phyloP scores from a whole-genome alignment of 352 stramenopile genomes.

The Globisporangium yorkense region DNA sequence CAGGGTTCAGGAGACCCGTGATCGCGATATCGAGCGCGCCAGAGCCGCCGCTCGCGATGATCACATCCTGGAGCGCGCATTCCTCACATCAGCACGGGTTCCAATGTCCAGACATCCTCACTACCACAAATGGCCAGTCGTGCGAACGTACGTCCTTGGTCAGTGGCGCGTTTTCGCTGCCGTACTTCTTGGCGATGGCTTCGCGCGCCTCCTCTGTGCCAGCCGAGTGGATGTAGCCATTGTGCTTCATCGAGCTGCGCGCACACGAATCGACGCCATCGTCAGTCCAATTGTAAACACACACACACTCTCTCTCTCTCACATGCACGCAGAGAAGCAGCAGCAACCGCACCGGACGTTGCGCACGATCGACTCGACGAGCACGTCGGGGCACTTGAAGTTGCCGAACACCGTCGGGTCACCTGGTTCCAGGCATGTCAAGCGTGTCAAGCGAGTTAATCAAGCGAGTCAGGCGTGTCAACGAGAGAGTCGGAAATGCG shows the following conservation, averaged over 20 bases:
- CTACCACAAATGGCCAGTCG: no score
- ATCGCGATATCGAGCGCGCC: constrained; percentile 93
- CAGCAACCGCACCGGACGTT: constrained; percentile 36
- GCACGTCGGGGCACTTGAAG: constrained; percentile 84
- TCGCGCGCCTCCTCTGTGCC: constrained; percentile 78
- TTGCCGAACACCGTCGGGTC: constrained; percentile 94
- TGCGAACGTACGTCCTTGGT: constrained; percentile 57
- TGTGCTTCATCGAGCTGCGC: constrained; percentile 72
- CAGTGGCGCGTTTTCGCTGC: constrained; percentile 38
- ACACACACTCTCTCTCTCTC: background rate
- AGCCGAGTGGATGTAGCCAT: constrained; percentile 92
- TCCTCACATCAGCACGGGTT: background rate
- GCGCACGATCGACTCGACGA: constrained; percentile 70
- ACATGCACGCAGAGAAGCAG: background rate
- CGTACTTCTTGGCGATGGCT: constrained; percentile 87
- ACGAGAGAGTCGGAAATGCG: constrained; percentile 6
- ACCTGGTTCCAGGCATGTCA: constrained; percentile 23
- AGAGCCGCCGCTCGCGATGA: constrained; percentile 92
- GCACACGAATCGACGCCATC: background rate
- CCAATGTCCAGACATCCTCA: background rate
- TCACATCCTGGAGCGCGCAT: constrained; percentile 63
- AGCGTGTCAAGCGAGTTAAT: background rate
- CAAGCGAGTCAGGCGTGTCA: background rate
- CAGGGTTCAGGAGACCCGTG: constrained; percentile 84
- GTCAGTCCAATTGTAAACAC: background rate